Evolutionary conservation across 1,139 yeast genomes (phyloP), one percentile per base, ranked within the genome.

Genomic region (Geotrichum fermentans): DNA sequence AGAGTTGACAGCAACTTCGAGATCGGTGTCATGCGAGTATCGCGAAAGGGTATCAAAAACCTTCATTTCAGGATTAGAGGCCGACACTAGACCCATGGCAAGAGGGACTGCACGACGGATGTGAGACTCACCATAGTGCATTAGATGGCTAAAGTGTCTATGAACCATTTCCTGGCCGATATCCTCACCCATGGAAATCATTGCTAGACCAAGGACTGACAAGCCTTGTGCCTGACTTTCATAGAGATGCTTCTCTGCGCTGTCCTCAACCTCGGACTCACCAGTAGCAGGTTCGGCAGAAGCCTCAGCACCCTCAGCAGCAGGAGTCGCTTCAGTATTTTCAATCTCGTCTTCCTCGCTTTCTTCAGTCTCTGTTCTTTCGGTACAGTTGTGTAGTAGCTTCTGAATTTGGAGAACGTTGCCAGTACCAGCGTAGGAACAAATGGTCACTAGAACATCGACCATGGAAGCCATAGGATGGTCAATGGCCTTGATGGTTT

Each of bases 401-500:
- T 88, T 80, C 72, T 94, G 99, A 55, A 94, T 86, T 70, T 90
- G 95, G 57, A 94, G 77, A 37, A 94, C 99, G 65, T 94, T 94
- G 60, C 98, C 99, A 40, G 97, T 88, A 56, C 98, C 99, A 16
- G 97, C 95, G 69, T 85, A 90, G 6, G 97, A 95, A 72, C 97
- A 87, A 49, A 90, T 85, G 56, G 86, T 89, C 29, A 94, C 92
- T 64, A 94, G 75, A 5, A 90, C 95, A 67, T 87, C 94, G 62
- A 90, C 80, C 40, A 95, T 86, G 58, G 87, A 83, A 37, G 94
- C 82, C 62, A 92, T 84, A 45, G 97, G 97, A 64, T 90, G 97
- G 58, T 89, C 96, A 62, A 94, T 86, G 16, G 97, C 98, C 66
- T 84, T 88, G 57, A 92, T 82, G 0, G 97, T 88, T 64, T 92